phyloP scores from a whole-genome alignment of 495 filamentous ascomycete genomes.

The Hypoxylon cercidicola region DNA sequence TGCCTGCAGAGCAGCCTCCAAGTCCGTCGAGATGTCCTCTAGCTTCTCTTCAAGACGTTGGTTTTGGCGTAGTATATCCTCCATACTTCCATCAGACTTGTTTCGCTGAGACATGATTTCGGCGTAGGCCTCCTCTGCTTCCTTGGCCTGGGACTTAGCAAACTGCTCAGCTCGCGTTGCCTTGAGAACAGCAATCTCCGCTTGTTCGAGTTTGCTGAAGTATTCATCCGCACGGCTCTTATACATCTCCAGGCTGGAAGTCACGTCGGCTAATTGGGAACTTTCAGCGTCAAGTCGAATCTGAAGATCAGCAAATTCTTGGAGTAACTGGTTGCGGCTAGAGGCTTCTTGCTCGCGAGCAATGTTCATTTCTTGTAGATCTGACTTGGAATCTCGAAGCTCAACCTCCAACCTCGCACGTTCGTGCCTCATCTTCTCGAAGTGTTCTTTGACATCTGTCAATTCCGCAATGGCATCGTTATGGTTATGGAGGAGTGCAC shows the following conservation, averaged over 20 bases:
- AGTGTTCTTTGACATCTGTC: slow-evolving; percentile 82
- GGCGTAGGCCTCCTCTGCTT: slow-evolving; percentile 91
- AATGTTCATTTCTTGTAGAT: slow-evolving; percentile 79
- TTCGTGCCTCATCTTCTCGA: slow-evolving; percentile 84
- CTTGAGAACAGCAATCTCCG: slow-evolving; percentile 94
- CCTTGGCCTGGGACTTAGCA: slow-evolving; percentile 84
- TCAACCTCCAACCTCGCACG: slow-evolving; percentile 87
- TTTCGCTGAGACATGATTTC: slow-evolving; percentile 92
- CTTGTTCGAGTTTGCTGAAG: slow-evolving; percentile 96
- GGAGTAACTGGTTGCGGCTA: slow-evolving; percentile 85
- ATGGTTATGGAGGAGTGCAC: slow-evolving; percentile 81
- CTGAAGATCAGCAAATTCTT: slow-evolving; percentile 94
- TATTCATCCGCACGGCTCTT: slow-evolving; percentile 96
- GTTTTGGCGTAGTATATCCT: slow-evolving; percentile 89
- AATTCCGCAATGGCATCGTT: slow-evolving; percentile 87
- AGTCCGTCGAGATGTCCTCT: slow-evolving; percentile 91
- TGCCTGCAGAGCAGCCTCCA: slow-evolving; percentile 84
- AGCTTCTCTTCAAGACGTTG: slow-evolving; percentile 90
- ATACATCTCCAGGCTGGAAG: slow-evolving; percentile 85
- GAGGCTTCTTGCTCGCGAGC: slow-evolving; percentile 85
- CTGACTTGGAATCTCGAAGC: slow-evolving; percentile 82
- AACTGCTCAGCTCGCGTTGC: slow-evolving; percentile 92
- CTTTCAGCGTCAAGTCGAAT: slow-evolving; percentile 91
- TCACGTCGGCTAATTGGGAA: slow-evolving; percentile 84
- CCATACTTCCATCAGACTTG: slow-evolving; percentile 85